Evolutionary conservation across 2,329 filamentous ascomycete genomes (phyloP).

Genomic region (Trichoderma endophyticum): DNA sequence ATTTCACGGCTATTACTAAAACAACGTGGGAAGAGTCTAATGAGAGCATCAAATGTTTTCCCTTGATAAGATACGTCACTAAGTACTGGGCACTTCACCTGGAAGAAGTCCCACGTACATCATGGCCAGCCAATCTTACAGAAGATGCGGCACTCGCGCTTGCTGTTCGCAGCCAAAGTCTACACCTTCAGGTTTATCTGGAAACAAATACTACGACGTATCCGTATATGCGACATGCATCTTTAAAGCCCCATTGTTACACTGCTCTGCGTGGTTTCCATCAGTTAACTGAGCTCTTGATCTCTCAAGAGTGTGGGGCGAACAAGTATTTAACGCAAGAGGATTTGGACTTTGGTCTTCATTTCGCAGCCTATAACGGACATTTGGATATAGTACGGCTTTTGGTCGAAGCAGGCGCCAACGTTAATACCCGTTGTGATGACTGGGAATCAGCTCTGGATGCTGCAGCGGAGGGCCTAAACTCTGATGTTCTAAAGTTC

Average conservation of each 20-base stretch:
- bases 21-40: rapidly evolving
- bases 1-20: not conserved
- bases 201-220: too few species aligned
- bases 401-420: not conserved
- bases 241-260: not conserved
- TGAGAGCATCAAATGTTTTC: rapidly evolving
- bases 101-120: not conserved
- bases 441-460: not conserved
- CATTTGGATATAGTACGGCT: not conserved
- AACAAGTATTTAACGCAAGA: not conserved
- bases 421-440: not conserved
- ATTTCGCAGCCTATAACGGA: not conserved
- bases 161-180: not conserved
- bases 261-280: not conserved
- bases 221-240: too few species aligned
- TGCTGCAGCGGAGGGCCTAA: not conserved
- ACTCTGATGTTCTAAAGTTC: not conserved
- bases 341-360: not conserved
- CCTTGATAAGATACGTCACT: not conserved
- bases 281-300: not conserved
- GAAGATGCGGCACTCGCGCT: not conserved
- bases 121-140: not conserved
- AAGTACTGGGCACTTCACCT: not conserved
- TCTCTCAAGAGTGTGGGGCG: not conserved
- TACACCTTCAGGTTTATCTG: rapidly evolving